A percentile compares a stretch with the other conserved stretches of the same genome.
Conservation (phyloP, 345 rosid genomes). For the Pelargonium nanum region DNA sequence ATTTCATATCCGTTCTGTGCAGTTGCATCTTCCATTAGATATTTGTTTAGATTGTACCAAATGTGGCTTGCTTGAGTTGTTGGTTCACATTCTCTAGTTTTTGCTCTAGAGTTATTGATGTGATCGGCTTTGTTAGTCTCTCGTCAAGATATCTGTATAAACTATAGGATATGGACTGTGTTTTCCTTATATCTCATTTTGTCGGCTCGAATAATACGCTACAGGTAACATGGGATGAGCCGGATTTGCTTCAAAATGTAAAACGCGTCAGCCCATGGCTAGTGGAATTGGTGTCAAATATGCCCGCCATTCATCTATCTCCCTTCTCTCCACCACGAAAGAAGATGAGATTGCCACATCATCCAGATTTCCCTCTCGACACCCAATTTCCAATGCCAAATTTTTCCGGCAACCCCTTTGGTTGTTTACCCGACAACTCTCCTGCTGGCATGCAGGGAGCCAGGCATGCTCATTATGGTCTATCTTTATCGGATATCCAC, state of each 20-base stretch:
- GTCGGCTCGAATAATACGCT: neutral
- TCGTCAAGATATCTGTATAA: no score
- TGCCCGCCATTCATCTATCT: constrained; percentile 51
- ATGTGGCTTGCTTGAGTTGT: no score
- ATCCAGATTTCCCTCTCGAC: constrained; percentile 42
- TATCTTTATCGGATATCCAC: constrained; percentile 48
- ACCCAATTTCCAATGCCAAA: constrained; percentile 41
- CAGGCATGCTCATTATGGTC: constrained; percentile 70
- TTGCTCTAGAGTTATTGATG: no score
- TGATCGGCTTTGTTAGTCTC: no score
- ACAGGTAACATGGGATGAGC: constrained; percentile 79
- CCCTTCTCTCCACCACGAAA: constrained; percentile 62
- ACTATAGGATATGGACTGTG: no score
- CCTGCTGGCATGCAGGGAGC: constrained; percentile 97
- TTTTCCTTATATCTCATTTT: constrained; percentile 11
- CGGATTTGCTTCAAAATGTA: constrained; percentile 63
- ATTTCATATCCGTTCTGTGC: no score
- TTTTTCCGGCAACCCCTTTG: constrained; percentile 41
- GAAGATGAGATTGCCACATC: constrained; percentile 51
- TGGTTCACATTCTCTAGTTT: no score
- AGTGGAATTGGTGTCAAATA: constrained; percentile 60
- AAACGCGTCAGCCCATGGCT: constrained; percentile 67
- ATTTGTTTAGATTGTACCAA: no score
- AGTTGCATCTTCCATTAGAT: no score
- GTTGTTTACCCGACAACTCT: constrained; percentile 44